Conservation (phyloP, 1,139 yeast genomes). For the Torulaspora pretoriensis region DNA sequence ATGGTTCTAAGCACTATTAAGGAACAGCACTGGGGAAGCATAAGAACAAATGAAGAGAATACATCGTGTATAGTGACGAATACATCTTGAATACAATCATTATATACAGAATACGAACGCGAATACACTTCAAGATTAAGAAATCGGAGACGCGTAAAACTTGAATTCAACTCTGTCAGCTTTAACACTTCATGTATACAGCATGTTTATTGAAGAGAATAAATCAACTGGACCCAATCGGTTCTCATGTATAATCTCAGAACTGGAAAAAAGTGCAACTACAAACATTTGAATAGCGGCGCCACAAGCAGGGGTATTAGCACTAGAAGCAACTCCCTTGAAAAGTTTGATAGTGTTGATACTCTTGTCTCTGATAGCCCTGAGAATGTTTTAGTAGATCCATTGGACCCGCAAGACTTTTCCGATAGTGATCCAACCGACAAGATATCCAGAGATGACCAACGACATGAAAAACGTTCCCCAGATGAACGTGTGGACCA, state of each 20-base stretch:
- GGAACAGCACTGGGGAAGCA: too few species aligned
- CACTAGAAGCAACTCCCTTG: conserved; percentile 4
- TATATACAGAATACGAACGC: neutral
- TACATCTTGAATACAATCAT: neutral
- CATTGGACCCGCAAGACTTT: neutral
- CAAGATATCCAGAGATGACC: neutral
- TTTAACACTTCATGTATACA: too few species aligned
- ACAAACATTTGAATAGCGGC: conserved; percentile 3
- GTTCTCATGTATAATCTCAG: conserved; percentile 2
- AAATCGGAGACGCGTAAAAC: neutral
- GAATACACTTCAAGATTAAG: neutral
- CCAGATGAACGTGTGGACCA: neutral
- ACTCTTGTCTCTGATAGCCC: conserved; percentile 1
- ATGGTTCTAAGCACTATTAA: too few species aligned
- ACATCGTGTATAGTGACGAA: too few species aligned
- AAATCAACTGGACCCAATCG: neutral
- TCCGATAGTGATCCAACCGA: neutral
- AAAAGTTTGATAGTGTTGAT: conserved; percentile 1
- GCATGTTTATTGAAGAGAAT: neutral
- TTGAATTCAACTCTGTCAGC: neutral
- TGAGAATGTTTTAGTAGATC: neutral
- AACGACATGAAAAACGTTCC: neutral
- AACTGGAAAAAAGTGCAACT: conserved; percentile 2
- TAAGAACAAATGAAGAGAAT: too few species aligned
- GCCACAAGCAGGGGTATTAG: conserved; percentile 1